A percentile compares a stretch with the other conserved stretches of the same genome.
phyloP scores from a whole-genome alignment of 2,329 filamentous ascomycete species.

The Sporothrix humicola region DNA sequence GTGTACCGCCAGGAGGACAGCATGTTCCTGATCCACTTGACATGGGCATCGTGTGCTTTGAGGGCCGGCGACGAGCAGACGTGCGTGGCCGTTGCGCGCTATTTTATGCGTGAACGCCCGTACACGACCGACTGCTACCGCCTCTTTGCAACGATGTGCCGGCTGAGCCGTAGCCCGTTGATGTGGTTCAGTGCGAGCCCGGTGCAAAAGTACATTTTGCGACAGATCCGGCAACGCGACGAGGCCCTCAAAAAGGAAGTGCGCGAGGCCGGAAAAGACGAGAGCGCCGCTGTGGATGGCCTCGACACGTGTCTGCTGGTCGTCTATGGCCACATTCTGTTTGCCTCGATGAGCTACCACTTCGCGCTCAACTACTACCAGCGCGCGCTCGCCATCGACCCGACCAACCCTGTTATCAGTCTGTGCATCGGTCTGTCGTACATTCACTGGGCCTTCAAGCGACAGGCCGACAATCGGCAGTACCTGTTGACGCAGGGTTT shows the following conservation, averaged over 20 bases:
- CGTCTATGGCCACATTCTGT: conserved; percentile 88
- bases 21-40: conserved; percentile 74
- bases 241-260: conserved; percentile 73
- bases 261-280: conserved; percentile 81
- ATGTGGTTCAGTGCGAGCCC: conserved; percentile 81
- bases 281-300: conserved; percentile 49
- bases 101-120: conserved; percentile 81
- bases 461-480: conserved; percentile 88
- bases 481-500: conserved; percentile 86
- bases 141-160: conserved; percentile 78
- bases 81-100: conserved; percentile 74
- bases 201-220: conserved; percentile 87
- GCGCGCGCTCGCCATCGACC: conserved; percentile 74
- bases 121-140: conserved; percentile 83
- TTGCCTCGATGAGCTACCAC: conserved; percentile 80
- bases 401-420: conserved; percentile 76
- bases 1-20: conserved; percentile 71
- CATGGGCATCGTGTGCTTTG: conserved; percentile 83
- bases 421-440: conserved; percentile 84
- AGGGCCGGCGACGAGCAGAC: conserved; percentile 79
- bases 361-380: conserved; percentile 90
- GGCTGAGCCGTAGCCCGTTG: conserved; percentile 71
- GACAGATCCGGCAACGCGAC: conserved; percentile 91
- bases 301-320: conserved; percentile 83
- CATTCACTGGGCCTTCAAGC: conserved; percentile 86